Percentiles rank a stretch among this genome's conserved stretches.
phyloP scores from a whole-genome alignment of 371 early-diverging fungal species.

The Syncephalastrum sp. region DNA sequence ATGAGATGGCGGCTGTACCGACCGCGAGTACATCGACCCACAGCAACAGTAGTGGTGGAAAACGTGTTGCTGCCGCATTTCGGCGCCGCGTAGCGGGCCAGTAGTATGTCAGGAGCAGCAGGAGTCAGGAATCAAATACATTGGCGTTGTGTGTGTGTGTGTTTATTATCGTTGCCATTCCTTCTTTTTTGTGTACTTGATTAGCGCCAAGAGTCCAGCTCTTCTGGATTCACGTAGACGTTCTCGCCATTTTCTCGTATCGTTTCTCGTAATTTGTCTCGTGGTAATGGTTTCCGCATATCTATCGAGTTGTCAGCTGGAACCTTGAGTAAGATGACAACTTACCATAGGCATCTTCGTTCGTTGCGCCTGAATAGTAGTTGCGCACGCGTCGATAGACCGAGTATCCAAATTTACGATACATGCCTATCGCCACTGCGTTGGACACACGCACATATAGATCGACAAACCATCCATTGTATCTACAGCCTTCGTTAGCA shows the following conservation, averaged over 20 bases:
- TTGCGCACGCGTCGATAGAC: conserved; percentile 88
- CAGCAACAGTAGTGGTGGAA: conserved; percentile 2
- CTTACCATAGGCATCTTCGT: conserved; percentile 82
- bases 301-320: conserved; percentile 44
- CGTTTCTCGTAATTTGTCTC: conserved; percentile 73
- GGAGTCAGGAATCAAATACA: no score
- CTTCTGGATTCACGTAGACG: conserved; percentile 58
- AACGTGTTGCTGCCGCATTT: conserved; percentile 16
- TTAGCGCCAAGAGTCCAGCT: conserved; percentile 51
- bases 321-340: neutral
- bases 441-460: conserved; percentile 97
- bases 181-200: conserved; percentile 3
- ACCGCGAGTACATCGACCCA: conserved; percentile 1
- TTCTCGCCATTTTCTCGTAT: conserved; percentile 64
- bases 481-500: conserved; percentile 11
- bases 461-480: conserved; percentile 96
- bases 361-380: conserved; percentile 83
- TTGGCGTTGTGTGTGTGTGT: neutral
- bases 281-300: conserved; percentile 84
- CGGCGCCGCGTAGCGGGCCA: conserved; percentile 12
- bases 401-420: conserved; percentile 91
- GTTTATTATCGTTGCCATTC: neutral
- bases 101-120: no score
- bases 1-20: neutral
- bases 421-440: conserved; percentile 94